Evolutionary conservation across 2,329 filamentous ascomycete species (phyloP).

Genomic region (Fusarium multiceps): DNA sequence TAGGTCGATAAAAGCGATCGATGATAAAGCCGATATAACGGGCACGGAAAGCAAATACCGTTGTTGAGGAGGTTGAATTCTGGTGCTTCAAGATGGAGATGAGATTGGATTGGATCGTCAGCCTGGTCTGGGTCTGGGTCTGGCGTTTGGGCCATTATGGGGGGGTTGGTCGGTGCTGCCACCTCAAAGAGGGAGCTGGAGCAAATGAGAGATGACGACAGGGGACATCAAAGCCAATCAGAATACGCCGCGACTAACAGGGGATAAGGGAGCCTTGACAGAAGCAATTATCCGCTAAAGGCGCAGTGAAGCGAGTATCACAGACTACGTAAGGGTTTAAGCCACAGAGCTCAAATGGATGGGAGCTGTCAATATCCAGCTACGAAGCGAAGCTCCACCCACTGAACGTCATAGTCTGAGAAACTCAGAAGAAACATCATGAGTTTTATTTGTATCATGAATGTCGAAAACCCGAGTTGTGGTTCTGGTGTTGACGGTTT

Average conservation of each 20-base stretch:
- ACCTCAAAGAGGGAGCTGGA: constrained; percentile 25
- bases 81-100: constrained; percentile 39
- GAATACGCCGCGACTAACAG: constrained; percentile 25
- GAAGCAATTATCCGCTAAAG: constrained; percentile 38
- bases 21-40: constrained; percentile 20
- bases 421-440: background rate
- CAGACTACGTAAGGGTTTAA: constrained; percentile 34
- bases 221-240: constrained; percentile 37
- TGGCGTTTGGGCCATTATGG: constrained; percentile 38
- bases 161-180: constrained; percentile 44
- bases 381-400: constrained; percentile 22
- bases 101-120: constrained; percentile 39
- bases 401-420: constrained; percentile 23
- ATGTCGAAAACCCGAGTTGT: background rate
- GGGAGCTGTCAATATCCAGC: constrained; percentile 23
- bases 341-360: constrained; percentile 24
- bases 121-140: constrained; percentile 31
- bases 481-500: background rate
- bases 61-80: constrained; percentile 36
- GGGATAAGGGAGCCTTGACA: constrained; percentile 24
- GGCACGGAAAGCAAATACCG: constrained; percentile 6
- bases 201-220: constrained; percentile 34
- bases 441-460: background rate
- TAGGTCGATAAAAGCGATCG: constrained; percentile 15
- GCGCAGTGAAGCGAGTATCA: constrained; percentile 20